A percentile compares a stretch with the other conserved stretches of the same genome.
These are phyloP conservation scores for Trametes hirsuta DNA, from an alignment of 1,284 basidiomycete species.

Conservation along the genomic window DNA sequence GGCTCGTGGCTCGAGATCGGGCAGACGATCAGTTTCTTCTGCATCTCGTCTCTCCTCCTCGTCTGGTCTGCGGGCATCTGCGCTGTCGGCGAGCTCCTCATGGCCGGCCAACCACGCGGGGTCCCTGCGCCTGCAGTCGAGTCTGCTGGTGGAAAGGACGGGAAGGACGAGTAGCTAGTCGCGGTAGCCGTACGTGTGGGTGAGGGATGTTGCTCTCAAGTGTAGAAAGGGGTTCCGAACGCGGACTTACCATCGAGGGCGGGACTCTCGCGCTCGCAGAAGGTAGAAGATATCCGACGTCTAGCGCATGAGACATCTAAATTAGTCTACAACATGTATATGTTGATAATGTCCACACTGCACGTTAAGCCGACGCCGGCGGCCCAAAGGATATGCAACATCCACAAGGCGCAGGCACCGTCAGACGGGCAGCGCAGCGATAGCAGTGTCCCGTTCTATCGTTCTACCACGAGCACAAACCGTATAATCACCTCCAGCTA, in stretches of 20 bases:
- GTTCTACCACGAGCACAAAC: background rate
- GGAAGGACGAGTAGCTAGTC: background rate
- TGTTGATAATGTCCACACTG: background rate
- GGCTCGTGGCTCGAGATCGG: slow-evolving; percentile 92
- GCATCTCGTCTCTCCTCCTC: slow-evolving; percentile 79
- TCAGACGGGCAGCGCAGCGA: background rate
- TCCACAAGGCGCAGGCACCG: no score
- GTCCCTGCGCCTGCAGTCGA: background rate
- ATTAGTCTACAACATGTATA: slow-evolving; percentile 12
- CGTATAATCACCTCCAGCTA: background rate
- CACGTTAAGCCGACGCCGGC: no score
- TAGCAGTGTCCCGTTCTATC: background rate
- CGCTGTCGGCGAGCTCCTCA: slow-evolving; percentile 67
- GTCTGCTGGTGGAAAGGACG: background rate
- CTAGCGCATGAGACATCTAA: slow-evolving; percentile 1
- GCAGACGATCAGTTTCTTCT: slow-evolving; percentile 88
- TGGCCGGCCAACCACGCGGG: slow-evolving; percentile 38
- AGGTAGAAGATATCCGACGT: background rate
- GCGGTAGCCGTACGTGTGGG: background rate
- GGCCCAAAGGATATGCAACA: no score
- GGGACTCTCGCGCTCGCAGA: no score
- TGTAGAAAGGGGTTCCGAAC: background rate
- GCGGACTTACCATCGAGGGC: no score
- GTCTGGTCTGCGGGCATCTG: slow-evolving; percentile 81
- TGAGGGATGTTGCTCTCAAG: background rate